Conservation (phyloP, 495 filamentous ascomycete species). For the Aspergillus incahuasiensis region DNA sequence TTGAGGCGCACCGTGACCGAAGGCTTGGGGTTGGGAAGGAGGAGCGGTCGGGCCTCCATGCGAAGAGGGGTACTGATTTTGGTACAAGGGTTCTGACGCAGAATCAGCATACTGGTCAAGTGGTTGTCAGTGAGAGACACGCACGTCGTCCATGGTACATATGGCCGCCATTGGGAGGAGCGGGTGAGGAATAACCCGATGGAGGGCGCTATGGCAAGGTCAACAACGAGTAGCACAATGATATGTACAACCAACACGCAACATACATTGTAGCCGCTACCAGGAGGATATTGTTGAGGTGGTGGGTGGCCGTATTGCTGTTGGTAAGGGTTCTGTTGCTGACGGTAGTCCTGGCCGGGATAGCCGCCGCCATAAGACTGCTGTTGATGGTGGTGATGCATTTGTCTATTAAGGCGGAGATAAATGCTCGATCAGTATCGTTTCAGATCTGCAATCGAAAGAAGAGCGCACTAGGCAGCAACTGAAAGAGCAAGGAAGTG, state of each 20-base stretch:
- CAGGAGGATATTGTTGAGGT: constrained; percentile 36
- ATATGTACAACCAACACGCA: background rate
- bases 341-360: constrained; percentile 45
- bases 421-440: constrained; percentile 5
- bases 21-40: constrained; percentile 47
- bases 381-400: constrained; percentile 24
- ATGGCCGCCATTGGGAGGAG: constrained; percentile 32
- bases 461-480: background rate
- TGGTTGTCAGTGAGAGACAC: background rate
- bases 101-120: background rate
- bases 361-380: constrained; percentile 42
- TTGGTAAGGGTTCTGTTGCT: constrained; percentile 39
- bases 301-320: constrained; percentile 41
- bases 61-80: constrained; percentile 20
- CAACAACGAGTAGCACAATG: constrained; percentile 1
- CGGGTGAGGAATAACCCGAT: constrained; percentile 30
- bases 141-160: constrained; percentile 32
- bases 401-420: constrained; percentile 7
- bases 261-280: constrained; percentile 41
- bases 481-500: constrained; percentile 8
- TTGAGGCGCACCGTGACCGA: constrained; percentile 73
- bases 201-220: constrained; percentile 21
- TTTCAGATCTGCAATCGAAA: background rate
- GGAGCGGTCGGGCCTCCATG: constrained; percentile 37
- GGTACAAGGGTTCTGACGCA: constrained; percentile 26